phyloP scores from a whole-genome alignment of 2,329 filamentous ascomycete species.

The Neofusicoccum sp. region DNA sequence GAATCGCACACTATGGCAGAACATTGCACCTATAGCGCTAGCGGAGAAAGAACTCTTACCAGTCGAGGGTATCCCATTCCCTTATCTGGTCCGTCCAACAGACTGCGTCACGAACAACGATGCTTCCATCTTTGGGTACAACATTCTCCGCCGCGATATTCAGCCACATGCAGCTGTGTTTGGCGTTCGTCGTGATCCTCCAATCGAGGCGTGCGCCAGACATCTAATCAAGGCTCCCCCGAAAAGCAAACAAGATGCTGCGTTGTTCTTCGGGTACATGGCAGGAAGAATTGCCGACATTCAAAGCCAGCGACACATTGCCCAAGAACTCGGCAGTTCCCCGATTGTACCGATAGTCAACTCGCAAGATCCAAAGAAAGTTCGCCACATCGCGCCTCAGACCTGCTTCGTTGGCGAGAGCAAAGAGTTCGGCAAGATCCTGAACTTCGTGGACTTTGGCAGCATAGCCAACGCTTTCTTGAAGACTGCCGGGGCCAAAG shows the following conservation, averaged over 20 bases:
- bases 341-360: constrained; percentile 67
- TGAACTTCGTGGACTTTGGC: constrained; percentile 96
- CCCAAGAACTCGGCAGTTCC: constrained; percentile 61
- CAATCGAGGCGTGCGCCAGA: constrained; percentile 72
- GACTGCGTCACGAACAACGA: constrained; percentile 80
- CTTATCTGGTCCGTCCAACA: constrained; percentile 66
- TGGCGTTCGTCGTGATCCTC: constrained; percentile 78
- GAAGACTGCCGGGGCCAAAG: constrained; percentile 83
- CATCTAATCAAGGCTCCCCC: constrained; percentile 72
- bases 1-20: constrained; percentile 13
- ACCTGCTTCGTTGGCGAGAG: constrained; percentile 76
- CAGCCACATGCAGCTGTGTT: constrained; percentile 80
- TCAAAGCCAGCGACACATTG: constrained; percentile 49
- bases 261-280: constrained; percentile 78
- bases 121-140: constrained; percentile 75
- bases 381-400: constrained; percentile 64
- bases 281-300: constrained; percentile 74
- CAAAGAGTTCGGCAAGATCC: constrained; percentile 79
- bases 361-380: constrained; percentile 40
- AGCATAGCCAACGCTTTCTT: constrained; percentile 83
- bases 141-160: constrained; percentile 73
- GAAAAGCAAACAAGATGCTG: constrained; percentile 62
- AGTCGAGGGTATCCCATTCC: constrained; percentile 41
- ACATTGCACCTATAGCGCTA: neutral
- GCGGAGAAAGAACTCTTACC: constrained; percentile 14